Base-by-base conservation (phyloP, 2,329 filamentous ascomycete genomes). In the Ilyonectria mors-panacis region DNA sequence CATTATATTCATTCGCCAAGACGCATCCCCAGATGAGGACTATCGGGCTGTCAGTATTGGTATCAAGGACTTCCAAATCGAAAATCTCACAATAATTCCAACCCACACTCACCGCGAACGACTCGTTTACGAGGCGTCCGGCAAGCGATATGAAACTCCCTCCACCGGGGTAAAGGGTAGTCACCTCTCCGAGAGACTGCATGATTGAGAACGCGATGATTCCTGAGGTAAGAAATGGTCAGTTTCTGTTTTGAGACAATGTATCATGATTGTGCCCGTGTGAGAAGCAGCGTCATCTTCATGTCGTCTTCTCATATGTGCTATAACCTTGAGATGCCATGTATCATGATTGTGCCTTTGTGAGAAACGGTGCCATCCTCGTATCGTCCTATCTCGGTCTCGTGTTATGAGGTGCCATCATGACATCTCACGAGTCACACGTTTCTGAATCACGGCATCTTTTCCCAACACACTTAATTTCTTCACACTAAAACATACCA, bases 171-270 rank as follows among this genome's bases (percentile, higher is more conserved):
- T 91, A 93, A 1, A 94, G 80, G 7, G 92, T 94, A 3, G 92
- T 92, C 73, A 94, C 82, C 77, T 94, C 92, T 21, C 92, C 92
- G 7, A 94, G 81, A 5, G 89, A 91, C 82, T 94, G 92, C 88
- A 93, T 93, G 70, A 92, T 87, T 71, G 84, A 86, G 68, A 85
- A 87, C 2, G 92, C 91, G 65, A 94, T 88, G 68, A 93, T 86
- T 58, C 81, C 80, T 82, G 28, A 2, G 4, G 10, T 1, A 2
- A n/a, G n/a, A 3, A 4, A 48, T 35, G 30, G 59, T 79, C 51
- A 78, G 72, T 23, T 30, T 54, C 13, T 51, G 15, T 1, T n/a
- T 28, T 21, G 5, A 51, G n/a, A 35, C n/a, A 8, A 33, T 13
- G 13, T 33, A 17, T 33, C 13, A n/a, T 50, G 26, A 30, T n/a